Conservation (phyloP, 306 rosid species). For the Chamaecrista fasciculata region DNA sequence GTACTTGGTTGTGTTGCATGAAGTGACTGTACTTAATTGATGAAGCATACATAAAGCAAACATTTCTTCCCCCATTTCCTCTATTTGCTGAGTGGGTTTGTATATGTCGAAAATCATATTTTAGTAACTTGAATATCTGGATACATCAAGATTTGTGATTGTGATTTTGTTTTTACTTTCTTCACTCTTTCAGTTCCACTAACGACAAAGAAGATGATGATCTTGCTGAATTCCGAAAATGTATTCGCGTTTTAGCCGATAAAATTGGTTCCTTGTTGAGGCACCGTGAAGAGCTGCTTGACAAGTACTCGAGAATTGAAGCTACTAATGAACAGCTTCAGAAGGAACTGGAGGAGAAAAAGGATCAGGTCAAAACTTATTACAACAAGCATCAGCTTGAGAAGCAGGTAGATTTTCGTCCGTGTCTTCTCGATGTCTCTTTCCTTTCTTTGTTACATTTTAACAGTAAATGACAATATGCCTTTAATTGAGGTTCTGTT, state of each 20-base stretch:
- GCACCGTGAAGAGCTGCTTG: constrained; percentile 80
- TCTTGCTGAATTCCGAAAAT: constrained; percentile 71
- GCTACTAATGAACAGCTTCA: constrained; percentile 74
- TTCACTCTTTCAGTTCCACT: constrained; percentile 57
- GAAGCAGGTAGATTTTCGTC: constrained; percentile 70
- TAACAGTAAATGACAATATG: not conserved
- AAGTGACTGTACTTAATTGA: too few relatives aligned
- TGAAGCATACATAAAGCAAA: too few relatives aligned
- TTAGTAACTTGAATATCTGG: not conserved
- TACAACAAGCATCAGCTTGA: constrained; percentile 89
- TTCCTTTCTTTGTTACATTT: not conserved
- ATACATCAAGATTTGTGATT: constrained; percentile 9
- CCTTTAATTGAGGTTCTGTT: not conserved
- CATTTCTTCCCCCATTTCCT: too few relatives aligned
- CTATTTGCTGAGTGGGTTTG: too few relatives aligned
- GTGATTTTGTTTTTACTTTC: too few relatives aligned
- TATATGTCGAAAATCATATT: too few relatives aligned
- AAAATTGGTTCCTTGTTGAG: constrained; percentile 73
- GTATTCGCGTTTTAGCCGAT: constrained; percentile 69
- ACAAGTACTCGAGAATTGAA: constrained; percentile 67
- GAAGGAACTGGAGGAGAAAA: constrained; percentile 84
- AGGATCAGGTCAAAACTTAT: constrained; percentile 73
- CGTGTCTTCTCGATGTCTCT: constrained; percentile 3
- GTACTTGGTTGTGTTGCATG: too few relatives aligned
- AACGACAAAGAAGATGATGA: constrained; percentile 87